These are phyloP conservation scores for Pyrus hybrid DNA, from an alignment of 331 rosid species.

Conservation along the genomic window DNA sequence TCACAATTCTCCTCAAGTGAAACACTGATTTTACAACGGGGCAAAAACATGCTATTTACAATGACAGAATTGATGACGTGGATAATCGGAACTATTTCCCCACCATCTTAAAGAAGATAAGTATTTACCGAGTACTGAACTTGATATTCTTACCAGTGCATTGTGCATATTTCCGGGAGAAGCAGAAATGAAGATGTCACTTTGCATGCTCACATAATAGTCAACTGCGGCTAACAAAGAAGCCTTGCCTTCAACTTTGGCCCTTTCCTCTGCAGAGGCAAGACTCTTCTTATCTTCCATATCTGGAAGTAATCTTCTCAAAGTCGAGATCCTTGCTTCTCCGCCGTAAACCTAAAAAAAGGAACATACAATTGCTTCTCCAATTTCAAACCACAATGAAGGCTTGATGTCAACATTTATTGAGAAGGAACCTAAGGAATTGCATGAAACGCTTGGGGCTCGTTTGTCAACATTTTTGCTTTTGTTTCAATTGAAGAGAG, in stretches of 20 bases:
- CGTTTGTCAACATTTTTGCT: background rate
- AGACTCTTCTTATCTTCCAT: conserved; percentile 44
- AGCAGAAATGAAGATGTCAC: conserved; percentile 46
- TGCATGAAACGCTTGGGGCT: background rate
- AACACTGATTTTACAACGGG: background rate
- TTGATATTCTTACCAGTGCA: conserved; percentile 30
- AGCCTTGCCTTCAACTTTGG: conserved; percentile 34
- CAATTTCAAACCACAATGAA: background rate
- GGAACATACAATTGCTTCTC: background rate
- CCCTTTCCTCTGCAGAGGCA: conserved; percentile 25
- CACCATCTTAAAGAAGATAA: background rate
- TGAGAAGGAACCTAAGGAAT: background rate
- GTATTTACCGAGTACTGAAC: background rate
- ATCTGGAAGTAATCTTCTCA: conserved; percentile 31
- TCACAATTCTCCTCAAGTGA: background rate
- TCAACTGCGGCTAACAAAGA: conserved; percentile 37
- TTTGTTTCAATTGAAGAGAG: background rate
- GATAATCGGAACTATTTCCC: background rate
- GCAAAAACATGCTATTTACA: background rate
- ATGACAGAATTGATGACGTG: background rate
- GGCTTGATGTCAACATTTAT: background rate
- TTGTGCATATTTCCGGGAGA: conserved; percentile 51
- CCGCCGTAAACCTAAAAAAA: conserved; percentile 36
- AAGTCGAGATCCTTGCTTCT: conserved; percentile 41
- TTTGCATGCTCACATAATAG: conserved; percentile 38